phyloP scores from a whole-genome alignment of 1,139 yeast genomes.

The Trichomonascaceae sp. region DNA sequence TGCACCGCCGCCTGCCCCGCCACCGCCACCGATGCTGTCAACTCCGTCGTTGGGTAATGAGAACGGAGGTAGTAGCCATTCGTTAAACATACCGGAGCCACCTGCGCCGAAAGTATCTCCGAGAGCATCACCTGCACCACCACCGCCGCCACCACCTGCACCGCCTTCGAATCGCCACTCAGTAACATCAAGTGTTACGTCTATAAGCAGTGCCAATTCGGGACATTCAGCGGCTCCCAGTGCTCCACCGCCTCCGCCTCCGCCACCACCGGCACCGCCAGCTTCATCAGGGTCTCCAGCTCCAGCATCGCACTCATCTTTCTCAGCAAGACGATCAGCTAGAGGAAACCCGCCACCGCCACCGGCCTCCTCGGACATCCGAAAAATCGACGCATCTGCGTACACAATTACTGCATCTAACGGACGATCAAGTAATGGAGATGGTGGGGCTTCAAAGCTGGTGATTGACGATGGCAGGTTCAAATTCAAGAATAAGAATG shows the following conservation, averaged over 20 bases:
- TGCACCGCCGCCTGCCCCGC: conserved; percentile 14
- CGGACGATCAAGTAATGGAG: conserved; percentile 13
- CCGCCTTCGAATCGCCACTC: conserved; percentile 24
- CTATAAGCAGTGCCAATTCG: conserved; percentile 24
- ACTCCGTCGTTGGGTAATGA: neutral
- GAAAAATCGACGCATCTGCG: conserved; percentile 29
- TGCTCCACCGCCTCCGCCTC: conserved; percentile 26
- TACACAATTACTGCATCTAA: conserved; percentile 27
- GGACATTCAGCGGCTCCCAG: conserved; percentile 27
- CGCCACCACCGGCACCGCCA: conserved; percentile 29
- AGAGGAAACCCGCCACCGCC: conserved; percentile 18
- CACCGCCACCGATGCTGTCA: conserved; percentile 11
- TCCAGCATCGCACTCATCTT: conserved; percentile 14
- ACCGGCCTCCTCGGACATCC: conserved; percentile 22
- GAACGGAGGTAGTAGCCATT: neutral
- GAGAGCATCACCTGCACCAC: conserved; percentile 17
- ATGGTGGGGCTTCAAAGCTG: conserved; percentile 12
- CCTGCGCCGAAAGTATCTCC: conserved; percentile 19
- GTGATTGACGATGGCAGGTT: conserved; percentile 68
- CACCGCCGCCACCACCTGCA: conserved; percentile 26
- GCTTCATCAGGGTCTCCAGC: conserved; percentile 15
- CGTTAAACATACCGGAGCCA: conserved; percentile 11
- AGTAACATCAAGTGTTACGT: conserved; percentile 28
- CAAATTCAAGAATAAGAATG: conserved; percentile 59
- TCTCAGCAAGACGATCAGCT: conserved; percentile 11